These are phyloP conservation scores for Aspergillus coremiiformis DNA, from an alignment of 495 filamentous ascomycete species.

Conservation along the genomic window DNA sequence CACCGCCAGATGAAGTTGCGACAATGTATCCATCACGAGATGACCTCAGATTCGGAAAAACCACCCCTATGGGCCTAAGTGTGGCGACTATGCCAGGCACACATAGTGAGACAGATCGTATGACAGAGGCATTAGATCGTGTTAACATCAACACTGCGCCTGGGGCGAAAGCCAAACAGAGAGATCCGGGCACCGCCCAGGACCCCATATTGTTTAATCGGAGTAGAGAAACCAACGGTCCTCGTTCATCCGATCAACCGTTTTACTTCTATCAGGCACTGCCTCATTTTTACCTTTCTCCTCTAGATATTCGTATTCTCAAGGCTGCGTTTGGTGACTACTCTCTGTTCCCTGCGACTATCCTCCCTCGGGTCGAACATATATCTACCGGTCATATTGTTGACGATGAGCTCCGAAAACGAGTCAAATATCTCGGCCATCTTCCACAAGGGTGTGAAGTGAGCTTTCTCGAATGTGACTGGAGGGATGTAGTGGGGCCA, in stretches of 20 bases:
- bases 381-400: constrained; percentile 86
- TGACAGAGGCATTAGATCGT: constrained; percentile 25
- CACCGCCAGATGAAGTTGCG: constrained; percentile 38
- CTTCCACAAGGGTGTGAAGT: constrained; percentile 90
- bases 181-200: constrained; percentile 15
- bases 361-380: constrained; percentile 85
- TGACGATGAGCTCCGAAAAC: constrained; percentile 79
- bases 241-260: constrained; percentile 33
- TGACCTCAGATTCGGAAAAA: constrained; percentile 37
- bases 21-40: constrained; percentile 49
- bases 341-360: constrained; percentile 73
- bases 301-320: constrained; percentile 91
- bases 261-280: constrained; percentile 87
- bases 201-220: constrained; percentile 5
- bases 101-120: constrained; percentile 18
- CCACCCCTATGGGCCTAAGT: constrained; percentile 15
- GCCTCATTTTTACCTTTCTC: constrained; percentile 85
- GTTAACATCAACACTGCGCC: constrained; percentile 16
- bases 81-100: constrained; percentile 6
- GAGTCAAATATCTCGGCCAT: constrained; percentile 85
- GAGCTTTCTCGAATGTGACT: constrained; percentile 91
- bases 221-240: constrained; percentile 21
- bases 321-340: constrained; percentile 85
- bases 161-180: constrained; percentile 19
- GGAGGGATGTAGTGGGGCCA: constrained; percentile 78